These are phyloP conservation scores for Talaromyces sp. DNA, from an alignment of 2,329 filamentous ascomycete species.

Conservation along the genomic window DNA sequence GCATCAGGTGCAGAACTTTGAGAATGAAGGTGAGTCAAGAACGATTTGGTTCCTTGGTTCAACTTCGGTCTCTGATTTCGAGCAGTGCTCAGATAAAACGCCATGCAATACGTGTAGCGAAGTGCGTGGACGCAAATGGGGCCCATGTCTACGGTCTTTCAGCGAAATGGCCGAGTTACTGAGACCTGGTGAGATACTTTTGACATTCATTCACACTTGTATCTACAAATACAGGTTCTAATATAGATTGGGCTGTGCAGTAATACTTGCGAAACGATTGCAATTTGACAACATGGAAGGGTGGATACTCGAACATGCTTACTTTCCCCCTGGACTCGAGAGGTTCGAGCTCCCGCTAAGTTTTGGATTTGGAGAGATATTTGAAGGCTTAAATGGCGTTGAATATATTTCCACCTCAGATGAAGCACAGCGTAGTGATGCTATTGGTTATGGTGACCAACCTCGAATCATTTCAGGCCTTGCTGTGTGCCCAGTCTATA, in stretches of 20 bases:
- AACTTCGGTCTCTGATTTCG: background rate
- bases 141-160: slow-evolving; percentile 14
- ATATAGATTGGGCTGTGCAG: background rate
- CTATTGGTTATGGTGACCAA: background rate
- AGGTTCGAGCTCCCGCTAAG: background rate
- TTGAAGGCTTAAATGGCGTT: background rate
- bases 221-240: background rate
- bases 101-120: background rate
- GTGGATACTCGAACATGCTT: background rate
- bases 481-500: background rate
- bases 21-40: slow-evolving; percentile 1
- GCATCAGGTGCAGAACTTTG: slow-evolving; percentile 5
- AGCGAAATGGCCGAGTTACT: background rate
- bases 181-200: slow-evolving; percentile 13
- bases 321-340: background rate
- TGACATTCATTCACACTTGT: background rate
- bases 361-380: slow-evolving; percentile 12
- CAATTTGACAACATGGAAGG: background rate
- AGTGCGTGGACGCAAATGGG: slow-evolving; percentile 11
- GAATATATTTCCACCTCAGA: background rate
- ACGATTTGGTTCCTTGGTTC: background rate
- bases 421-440: background rate
- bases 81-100: slow-evolving; percentile 1
- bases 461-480: background rate
- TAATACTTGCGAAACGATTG: slow-evolving; percentile 7